phyloP scores from a whole-genome alignment of 2,329 filamentous ascomycete species.

The Fusarium succisae region DNA sequence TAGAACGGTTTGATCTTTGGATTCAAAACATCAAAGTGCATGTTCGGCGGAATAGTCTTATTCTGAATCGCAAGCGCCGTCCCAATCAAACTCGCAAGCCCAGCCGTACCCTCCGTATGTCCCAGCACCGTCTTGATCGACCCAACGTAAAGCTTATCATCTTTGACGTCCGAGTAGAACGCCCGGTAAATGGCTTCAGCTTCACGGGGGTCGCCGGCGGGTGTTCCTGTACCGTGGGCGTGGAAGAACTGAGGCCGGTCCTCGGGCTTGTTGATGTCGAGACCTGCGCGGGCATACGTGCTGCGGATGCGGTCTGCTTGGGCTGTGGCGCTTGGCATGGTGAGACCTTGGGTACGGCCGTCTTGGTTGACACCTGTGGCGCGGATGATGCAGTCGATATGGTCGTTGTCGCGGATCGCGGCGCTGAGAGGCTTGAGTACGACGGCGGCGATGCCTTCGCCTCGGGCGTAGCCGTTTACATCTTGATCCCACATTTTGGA shows the following conservation, averaged over 20 bases:
- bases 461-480: not conserved
- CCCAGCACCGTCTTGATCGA: not conserved
- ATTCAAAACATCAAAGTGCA: not conserved
- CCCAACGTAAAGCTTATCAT: not conserved
- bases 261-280: not conserved
- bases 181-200: not conserved
- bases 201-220: not conserved
- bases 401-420: not conserved
- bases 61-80: not conserved
- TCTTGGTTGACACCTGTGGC: not conserved
- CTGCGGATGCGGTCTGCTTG: not conserved
- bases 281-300: not conserved
- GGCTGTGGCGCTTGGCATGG: not conserved
- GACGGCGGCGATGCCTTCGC: not conserved
- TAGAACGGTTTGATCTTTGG: not conserved
- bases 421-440: not conserved
- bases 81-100: not conserved
- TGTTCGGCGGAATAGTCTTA: not conserved
- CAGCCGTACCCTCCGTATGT: accelerated
- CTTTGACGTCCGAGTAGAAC: not conserved
- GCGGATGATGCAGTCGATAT: not conserved
- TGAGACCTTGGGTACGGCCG: not conserved
- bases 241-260: not conserved
- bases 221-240: not conserved
- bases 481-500: not conserved